Conservation (phyloP, 2,329 filamentous ascomycete genomes). For the Neodidymelliopsis sp. region DNA sequence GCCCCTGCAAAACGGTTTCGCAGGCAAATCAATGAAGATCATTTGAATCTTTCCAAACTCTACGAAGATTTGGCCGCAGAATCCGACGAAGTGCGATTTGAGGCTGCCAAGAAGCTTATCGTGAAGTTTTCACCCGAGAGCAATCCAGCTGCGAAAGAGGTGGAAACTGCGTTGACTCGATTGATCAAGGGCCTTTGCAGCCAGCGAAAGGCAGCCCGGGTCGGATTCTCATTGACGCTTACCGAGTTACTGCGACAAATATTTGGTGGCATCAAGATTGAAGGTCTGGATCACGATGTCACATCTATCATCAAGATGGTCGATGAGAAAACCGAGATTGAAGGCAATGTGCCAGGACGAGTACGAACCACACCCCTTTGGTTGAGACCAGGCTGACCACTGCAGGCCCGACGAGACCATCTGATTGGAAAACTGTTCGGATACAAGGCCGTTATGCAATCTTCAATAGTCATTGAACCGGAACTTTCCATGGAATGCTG, state of each 20-base stretch:
- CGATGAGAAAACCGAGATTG: slow-evolving; percentile 59
- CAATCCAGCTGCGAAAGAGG: slow-evolving; percentile 46
- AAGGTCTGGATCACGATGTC: slow-evolving; percentile 49
- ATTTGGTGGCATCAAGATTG: slow-evolving; percentile 57
- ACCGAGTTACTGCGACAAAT: slow-evolving; percentile 80
- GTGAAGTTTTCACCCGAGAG: slow-evolving; percentile 50
- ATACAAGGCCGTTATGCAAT: slow-evolving; percentile 83
- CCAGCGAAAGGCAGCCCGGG: slow-evolving; percentile 83
- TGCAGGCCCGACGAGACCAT: slow-evolving; percentile 82
- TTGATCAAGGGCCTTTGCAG: slow-evolving; percentile 90
- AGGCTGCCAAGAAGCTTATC: slow-evolving; percentile 56
- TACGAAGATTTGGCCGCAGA: slow-evolving; percentile 58
- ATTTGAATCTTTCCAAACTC: slow-evolving; percentile 54
- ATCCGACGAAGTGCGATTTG: slow-evolving; percentile 52
- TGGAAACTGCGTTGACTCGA: slow-evolving; percentile 52
- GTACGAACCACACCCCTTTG: slow-evolving; percentile 45
- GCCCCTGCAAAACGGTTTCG: slow-evolving; percentile 41
- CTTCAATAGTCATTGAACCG: slow-evolving; percentile 71
- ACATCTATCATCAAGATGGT: slow-evolving; percentile 59
- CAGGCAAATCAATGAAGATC: slow-evolving; percentile 49
- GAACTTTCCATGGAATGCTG: slow-evolving; percentile 64
- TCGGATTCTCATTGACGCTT: slow-evolving; percentile 89
- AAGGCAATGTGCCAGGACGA: slow-evolving; percentile 62
- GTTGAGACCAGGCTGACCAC: slow-evolving; percentile 2
- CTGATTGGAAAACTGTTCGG: slow-evolving; percentile 88